These are phyloP conservation scores for Hortiboletus campestris DNA, from an alignment of 768 basidiomycete species.

Conservation along the genomic window DNA sequence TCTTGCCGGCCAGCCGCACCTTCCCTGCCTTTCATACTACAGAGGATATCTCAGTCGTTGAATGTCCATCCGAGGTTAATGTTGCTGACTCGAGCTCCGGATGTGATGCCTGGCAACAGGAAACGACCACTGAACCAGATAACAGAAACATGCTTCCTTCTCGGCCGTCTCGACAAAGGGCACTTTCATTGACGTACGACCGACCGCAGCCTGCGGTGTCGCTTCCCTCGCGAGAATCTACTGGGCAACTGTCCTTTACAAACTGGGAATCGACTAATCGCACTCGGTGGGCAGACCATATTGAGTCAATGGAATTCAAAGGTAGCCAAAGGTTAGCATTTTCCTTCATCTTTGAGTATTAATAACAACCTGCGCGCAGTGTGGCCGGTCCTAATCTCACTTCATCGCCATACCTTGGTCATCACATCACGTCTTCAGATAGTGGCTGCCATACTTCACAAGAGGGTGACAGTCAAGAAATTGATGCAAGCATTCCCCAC, in stretches of 20 bases:
- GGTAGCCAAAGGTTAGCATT: slow-evolving; percentile 14
- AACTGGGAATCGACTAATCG: slow-evolving; percentile 26
- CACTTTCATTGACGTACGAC: slow-evolving; percentile 29
- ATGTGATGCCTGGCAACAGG: slow-evolving; percentile 17
- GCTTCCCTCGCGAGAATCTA: slow-evolving; percentile 28
- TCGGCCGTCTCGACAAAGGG: slow-evolving; percentile 26
- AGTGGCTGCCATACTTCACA: slow-evolving; percentile 11
- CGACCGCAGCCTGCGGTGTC: slow-evolving; percentile 16
- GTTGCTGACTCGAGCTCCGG: not conserved
- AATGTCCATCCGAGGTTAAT: not conserved
- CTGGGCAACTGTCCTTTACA: slow-evolving; percentile 27
- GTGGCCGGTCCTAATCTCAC: slow-evolving; percentile 4
- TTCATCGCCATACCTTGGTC: slow-evolving; percentile 14
- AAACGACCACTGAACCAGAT: not conserved
- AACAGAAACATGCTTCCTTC: slow-evolving; percentile 3
- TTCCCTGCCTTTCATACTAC: slow-evolving; percentile 11
- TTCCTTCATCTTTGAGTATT: not conserved
- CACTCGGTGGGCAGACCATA: slow-evolving; percentile 19
- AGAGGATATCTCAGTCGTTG: not conserved
- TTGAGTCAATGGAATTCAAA: slow-evolving; percentile 13
- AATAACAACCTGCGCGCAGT: slow-evolving; percentile 14
- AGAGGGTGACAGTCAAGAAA: slow-evolving; percentile 35
- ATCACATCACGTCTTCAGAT: slow-evolving; percentile 17
- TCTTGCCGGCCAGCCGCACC: slow-evolving; percentile 18
- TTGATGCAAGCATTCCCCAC: slow-evolving; percentile 35